Percentiles rank a stretch among this genome's conserved stretches.
Conservation (phyloP, 768 basidiomycete genomes). For the Myochromella boudieri region DNA sequence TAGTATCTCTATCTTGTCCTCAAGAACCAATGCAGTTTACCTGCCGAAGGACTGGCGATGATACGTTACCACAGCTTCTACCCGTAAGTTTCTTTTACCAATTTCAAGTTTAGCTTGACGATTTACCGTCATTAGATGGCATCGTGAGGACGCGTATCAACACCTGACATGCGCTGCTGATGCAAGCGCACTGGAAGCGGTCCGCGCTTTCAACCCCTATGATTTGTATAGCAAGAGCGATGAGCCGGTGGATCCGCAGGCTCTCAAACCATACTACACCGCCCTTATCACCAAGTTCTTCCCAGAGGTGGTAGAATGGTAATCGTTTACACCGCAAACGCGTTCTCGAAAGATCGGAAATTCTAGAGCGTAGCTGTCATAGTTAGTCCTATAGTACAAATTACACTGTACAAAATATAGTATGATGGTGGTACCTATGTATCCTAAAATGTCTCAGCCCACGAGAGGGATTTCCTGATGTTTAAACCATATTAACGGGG, state of each 20-base stretch:
- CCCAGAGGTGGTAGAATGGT: constrained; percentile 81
- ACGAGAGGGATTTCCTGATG: too few relatives aligned
- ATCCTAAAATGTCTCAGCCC: too few relatives aligned
- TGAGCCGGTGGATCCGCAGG: constrained; percentile 54
- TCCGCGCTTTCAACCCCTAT: constrained; percentile 88
- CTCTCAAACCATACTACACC: constrained; percentile 79
- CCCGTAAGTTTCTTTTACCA: too few relatives aligned
- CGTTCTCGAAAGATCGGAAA: too few relatives aligned
- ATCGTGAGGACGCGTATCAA: constrained; percentile 80
- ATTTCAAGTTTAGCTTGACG: neutral
- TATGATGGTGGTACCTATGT: too few relatives aligned
- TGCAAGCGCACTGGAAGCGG: constrained; percentile 60
- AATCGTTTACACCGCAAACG: too few relatives aligned
- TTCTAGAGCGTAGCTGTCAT: too few relatives aligned
- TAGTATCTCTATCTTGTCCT: constrained; percentile 82
- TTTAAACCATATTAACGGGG: too few relatives aligned
- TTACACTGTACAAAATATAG: too few relatives aligned
- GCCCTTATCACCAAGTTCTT: constrained; percentile 81
- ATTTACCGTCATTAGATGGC: constrained; percentile 40
- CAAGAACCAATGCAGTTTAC: constrained; percentile 77
- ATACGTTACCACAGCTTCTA: constrained; percentile 94
- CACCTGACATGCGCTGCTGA: constrained; percentile 77
- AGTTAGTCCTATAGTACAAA: too few relatives aligned
- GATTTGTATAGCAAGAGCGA: constrained; percentile 91
- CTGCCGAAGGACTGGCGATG: constrained; percentile 82